These are phyloP conservation scores for Lasiodiplodia citricola DNA, from an alignment of 2,329 filamentous ascomycete species.

Conservation along the genomic window DNA sequence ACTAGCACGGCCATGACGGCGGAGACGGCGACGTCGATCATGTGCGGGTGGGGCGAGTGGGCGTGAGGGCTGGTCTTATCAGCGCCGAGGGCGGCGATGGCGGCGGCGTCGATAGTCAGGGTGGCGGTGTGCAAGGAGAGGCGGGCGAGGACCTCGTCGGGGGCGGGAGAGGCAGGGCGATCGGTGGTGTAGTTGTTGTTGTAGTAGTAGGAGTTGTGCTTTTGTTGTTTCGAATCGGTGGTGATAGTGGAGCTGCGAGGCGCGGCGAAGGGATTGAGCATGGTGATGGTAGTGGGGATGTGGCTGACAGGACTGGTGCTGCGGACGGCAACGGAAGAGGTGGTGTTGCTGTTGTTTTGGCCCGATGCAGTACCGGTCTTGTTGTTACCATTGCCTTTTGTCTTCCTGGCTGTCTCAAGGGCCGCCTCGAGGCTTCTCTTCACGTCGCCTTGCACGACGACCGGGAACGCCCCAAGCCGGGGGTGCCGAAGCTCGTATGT, in stretches of 20 bases:
- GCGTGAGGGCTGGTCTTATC: slow-evolving; percentile 32
- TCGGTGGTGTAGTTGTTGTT: slow-evolving; percentile 32
- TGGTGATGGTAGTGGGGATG: slow-evolving; percentile 35
- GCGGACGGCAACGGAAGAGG: background rate
- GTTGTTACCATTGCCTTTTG: background rate
- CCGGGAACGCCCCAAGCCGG: slow-evolving; percentile 48
- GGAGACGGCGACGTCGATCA: slow-evolving; percentile 51
- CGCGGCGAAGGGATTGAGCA: slow-evolving; percentile 45
- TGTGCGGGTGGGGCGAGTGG: slow-evolving; percentile 49
- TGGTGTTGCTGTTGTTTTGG: background rate
- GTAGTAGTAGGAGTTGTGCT: slow-evolving; percentile 34
- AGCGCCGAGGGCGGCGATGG: slow-evolving; percentile 33
- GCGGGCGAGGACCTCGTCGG: slow-evolving; percentile 48
- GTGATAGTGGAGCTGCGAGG: background rate
- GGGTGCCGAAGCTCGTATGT: slow-evolving; percentile 54
- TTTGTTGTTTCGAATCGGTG: slow-evolving; percentile 36
- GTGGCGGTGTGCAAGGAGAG: slow-evolving; percentile 51
- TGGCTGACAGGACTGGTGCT: slow-evolving; percentile 8
- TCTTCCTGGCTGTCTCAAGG: background rate
- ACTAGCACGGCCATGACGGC: slow-evolving; percentile 53
- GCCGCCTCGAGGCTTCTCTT: background rate
- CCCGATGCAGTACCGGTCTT: background rate
- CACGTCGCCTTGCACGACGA: slow-evolving; percentile 47
- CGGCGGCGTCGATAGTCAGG: slow-evolving; percentile 52
- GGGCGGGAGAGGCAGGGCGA: slow-evolving; percentile 40